Base-by-base conservation (phyloP, 345 rosid genomes). In the Raphanus raphanistrum region DNA sequence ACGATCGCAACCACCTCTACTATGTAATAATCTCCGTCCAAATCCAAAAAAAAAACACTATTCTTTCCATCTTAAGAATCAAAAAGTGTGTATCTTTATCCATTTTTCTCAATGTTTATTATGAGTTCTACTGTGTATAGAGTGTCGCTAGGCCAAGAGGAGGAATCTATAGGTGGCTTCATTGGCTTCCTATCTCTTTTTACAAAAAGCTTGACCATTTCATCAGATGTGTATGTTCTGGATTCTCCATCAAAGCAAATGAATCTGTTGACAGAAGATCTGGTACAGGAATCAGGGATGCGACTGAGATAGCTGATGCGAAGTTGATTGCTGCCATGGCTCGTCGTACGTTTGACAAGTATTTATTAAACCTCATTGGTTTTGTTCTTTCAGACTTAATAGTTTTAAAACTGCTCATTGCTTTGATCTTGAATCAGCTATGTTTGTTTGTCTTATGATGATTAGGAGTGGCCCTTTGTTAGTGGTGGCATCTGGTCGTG, bases 401-500 rank as follows among this genome's bases (percentile, higher is more conserved):
- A 11, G 70, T 50, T 68, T 36, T 21, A 21, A 1, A 45, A 45
- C 63, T 70, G 48, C 60, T 71, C 31, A 11, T 17, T 6, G 63
- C 52, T 33, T 13, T 35, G 62, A 60, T 66, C 41, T 66, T 66
- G 63, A 57, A 17, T 29, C 45, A 11, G 71, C 16, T 38, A 10
- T 38, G 33, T 27, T 15, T 27, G 27, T 8, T 6, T 80, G 43
- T 17, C 15, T 70, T 65, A 59, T 74, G 13, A 36, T 71, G 21
- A 21, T 21, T 21, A 90, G 97, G 87, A 86, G 86, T 68, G 99
- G 96, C 28, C 98, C 96, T 28, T 65, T 92, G 67, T 81, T 95
- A 91, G 90, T 95, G 68, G 86, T 95, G 75, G 98, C 98, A 69
- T 95, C 94, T 71, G 98, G 99, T 65, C 77, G 87, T 80, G 97